Conservation (phyloP, 768 basidiomycete species). For the Suillus alpinus region DNA sequence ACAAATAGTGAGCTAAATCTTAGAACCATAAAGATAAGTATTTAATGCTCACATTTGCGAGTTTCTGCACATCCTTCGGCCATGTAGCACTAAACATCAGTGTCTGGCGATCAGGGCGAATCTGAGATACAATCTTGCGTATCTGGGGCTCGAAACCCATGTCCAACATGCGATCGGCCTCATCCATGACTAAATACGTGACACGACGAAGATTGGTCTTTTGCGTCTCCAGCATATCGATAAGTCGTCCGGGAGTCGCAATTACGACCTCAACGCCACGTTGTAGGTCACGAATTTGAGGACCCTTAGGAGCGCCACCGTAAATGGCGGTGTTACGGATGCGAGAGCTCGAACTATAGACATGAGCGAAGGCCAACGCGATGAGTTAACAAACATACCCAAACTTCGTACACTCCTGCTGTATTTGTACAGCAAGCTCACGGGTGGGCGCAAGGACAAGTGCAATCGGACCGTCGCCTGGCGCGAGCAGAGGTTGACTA, state of each 20-base stretch:
- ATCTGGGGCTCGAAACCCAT: slow-evolving; percentile 99
- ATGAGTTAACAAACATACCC: slow-evolving; percentile 51
- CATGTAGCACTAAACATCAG: slow-evolving; percentile 99
- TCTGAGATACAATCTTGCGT: slow-evolving; percentile 95
- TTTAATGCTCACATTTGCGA: slow-evolving; percentile 66
- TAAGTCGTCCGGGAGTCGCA: slow-evolving; percentile 99
- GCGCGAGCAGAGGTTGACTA: slow-evolving; percentile 87
- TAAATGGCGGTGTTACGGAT: slow-evolving; percentile 99
- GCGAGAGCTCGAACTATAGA: slow-evolving; percentile 74
- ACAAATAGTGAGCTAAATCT: slow-evolving; percentile 1
- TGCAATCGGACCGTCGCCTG: slow-evolving; percentile 97
- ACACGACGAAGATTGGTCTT: slow-evolving; percentile 96
- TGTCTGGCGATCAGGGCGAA: slow-evolving; percentile 97
- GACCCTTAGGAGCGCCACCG: slow-evolving; percentile 97
- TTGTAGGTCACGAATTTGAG: slow-evolving; percentile 96
- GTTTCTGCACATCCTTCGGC: slow-evolving; percentile 99
- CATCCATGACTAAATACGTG: slow-evolving; percentile 98
- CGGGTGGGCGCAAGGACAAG: slow-evolving; percentile 96
- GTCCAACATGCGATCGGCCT: slow-evolving; percentile 99
- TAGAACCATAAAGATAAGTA: background rate
- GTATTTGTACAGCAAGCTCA: slow-evolving; percentile 98
- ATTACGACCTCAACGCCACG: slow-evolving; percentile 98
- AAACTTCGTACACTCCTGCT: slow-evolving; percentile 98
- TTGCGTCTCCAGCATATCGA: slow-evolving; percentile 96
- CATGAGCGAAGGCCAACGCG: slow-evolving; percentile 4